Conservation (phyloP, 495 filamentous ascomycete species). For the Talaromyces proteolyticus region DNA sequence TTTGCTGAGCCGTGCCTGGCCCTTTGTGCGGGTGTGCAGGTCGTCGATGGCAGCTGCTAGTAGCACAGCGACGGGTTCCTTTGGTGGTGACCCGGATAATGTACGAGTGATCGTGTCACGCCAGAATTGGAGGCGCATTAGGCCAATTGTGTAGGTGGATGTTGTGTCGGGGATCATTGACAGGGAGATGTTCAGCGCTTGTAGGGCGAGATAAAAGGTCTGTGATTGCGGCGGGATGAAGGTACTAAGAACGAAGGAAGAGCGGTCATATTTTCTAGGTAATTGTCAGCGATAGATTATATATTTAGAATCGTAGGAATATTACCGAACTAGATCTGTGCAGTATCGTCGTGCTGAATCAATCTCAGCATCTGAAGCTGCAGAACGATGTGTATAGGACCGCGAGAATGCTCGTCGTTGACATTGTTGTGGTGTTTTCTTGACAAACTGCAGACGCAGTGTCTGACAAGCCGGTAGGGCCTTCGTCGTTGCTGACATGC, state of each 20-base stretch:
- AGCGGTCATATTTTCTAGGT: constrained; percentile 71
- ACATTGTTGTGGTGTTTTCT: not conserved
- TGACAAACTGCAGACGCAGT: not conserved
- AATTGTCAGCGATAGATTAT: constrained; percentile 1
- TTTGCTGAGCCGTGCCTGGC: constrained; percentile 58
- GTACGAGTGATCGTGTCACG: constrained; percentile 71
- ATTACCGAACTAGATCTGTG: constrained; percentile 51
- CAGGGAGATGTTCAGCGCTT: constrained; percentile 87
- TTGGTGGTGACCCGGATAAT: constrained; percentile 68
- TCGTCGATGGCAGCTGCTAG: constrained; percentile 62
- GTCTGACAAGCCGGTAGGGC: not conserved
- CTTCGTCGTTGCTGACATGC: constrained; percentile 1
- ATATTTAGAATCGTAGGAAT: too few relatives aligned
- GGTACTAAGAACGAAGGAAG: constrained; percentile 77
- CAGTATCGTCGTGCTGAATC: constrained; percentile 51
- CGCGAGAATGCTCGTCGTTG: constrained; percentile 4
- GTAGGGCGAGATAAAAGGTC: constrained; percentile 83
- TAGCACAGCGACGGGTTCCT: constrained; percentile 86
- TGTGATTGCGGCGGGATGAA: constrained; percentile 69
- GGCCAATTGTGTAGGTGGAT: constrained; percentile 71
- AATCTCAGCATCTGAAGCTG: constrained; percentile 38
- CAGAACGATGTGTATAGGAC: constrained; percentile 5
- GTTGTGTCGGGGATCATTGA: constrained; percentile 84
- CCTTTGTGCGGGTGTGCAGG: constrained; percentile 48
- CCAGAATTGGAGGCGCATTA: constrained; percentile 93